Evolutionary conservation across 2,329 filamentous ascomycete species (phyloP).

Genomic region (Aspergillus ibericus): DNA sequence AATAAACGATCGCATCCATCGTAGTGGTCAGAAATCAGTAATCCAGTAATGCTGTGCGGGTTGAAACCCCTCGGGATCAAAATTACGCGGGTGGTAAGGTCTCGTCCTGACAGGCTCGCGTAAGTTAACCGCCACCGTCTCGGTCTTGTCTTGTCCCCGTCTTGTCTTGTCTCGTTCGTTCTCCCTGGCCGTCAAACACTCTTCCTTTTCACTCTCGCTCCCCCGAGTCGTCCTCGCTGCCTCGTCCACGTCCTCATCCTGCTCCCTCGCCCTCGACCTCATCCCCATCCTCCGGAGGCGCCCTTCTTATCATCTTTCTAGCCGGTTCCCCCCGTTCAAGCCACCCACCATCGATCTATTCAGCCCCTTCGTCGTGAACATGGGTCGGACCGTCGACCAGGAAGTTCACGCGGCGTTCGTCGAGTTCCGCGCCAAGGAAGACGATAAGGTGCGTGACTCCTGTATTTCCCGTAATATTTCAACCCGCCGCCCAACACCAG

Average conservation of each 20-base stretch:
- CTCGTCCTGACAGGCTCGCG: constrained; percentile 26
- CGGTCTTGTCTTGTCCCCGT: constrained; percentile 25
- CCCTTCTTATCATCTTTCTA: constrained; percentile 17
- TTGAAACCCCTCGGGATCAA: constrained; percentile 13
- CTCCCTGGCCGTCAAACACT: constrained; percentile 15
- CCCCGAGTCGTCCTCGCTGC: constrained; percentile 17
- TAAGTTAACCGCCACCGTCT: constrained; percentile 27
- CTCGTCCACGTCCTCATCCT: constrained; percentile 12
- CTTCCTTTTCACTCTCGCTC: constrained; percentile 19
- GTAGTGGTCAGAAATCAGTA: not conserved
- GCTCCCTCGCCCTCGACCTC: constrained; percentile 16
- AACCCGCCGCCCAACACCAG: not conserved
- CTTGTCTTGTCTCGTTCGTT: constrained; percentile 22
- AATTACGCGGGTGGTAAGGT: constrained; percentile 24
- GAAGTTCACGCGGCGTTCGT: constrained; percentile 55
- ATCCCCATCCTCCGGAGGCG: constrained; percentile 9
- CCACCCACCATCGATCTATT: constrained; percentile 26
- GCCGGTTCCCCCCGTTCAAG: constrained; percentile 6
- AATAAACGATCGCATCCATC: too few relatives aligned
- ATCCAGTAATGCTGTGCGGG: not conserved
- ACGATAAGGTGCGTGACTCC: constrained; percentile 49
- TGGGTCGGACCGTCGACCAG: constrained; percentile 54
- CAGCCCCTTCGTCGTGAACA: constrained; percentile 33
- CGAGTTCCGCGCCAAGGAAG: constrained; percentile 56
- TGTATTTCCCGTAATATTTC: constrained; percentile 46